Evolutionary conservation across 164 flowering plant species (phyloP), one percentile per base, ranked within the genome.

Genomic region (Protea cynaroides): DNA sequence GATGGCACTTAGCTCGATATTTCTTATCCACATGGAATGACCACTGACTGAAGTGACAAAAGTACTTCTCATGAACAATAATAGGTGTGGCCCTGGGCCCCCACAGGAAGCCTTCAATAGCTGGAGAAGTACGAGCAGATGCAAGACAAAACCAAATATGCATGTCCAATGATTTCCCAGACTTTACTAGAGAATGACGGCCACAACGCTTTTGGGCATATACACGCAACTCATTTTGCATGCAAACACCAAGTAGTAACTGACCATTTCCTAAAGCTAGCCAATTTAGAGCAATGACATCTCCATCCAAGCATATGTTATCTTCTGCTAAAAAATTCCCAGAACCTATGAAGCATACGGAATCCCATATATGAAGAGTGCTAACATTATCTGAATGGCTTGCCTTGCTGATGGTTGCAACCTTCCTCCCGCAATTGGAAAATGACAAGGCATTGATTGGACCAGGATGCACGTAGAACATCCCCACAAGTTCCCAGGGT

Each of bases 401-500:
- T 11, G 46, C 66, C 38, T 37, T 22, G 71, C 83, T 71, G 43
- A 76, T 59, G 6, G 94, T 83, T 43, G 99, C 99, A 65, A 95
- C 79, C 84, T 88, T 90, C 65, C 74, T 71, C 61, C 96, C 92
- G 75, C 80, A 78, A 59, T 74, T 75, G 63, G 86, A 77, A 65
- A 85, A 70, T 68, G 84, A 76, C 64, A 90, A 65, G 38, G 76
- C 63, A 61, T 55, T 71, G 47, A 92, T 67, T 37, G 97, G 87
- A 17, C 84, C 84, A 54, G 75, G 75, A 75, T 80, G 82, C 12
- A 84, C 75, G 55, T 63, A 54, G 71, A 84, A 69, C 65, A 71
- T 71, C 38, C 99, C 97, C 34, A 88, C 94, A 72, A 88, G 88
- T 69, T 85, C 86, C 97, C 93, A 95, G 14, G 69, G 75, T 29